phyloP scores from a whole-genome alignment of 1,284 basidiomycete genomes.

The Caloboletus firmus region DNA sequence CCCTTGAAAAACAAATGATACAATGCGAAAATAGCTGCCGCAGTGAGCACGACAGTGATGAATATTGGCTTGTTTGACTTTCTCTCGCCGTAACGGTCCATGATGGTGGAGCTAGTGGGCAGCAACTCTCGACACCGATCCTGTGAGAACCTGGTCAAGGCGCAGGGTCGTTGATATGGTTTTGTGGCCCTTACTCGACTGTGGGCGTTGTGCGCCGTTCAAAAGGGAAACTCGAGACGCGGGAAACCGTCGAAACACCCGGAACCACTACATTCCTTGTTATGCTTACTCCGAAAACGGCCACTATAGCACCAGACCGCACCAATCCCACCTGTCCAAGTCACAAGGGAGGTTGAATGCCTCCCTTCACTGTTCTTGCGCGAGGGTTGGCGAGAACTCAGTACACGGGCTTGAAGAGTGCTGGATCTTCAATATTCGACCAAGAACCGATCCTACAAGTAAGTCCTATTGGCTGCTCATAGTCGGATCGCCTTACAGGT shows the following conservation, averaged over 20 bases:
- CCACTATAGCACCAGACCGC: too few species aligned
- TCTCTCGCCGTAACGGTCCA: conserved; percentile 25
- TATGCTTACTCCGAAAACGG: too few species aligned
- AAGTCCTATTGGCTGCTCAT: too few species aligned
- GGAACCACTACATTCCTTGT: too few species aligned
- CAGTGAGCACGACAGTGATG: conserved; percentile 15
- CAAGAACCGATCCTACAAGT: not conserved
- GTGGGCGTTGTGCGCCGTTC: not conserved
- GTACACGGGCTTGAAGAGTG: not conserved
- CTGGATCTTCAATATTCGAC: not conserved
- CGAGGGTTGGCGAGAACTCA: not conserved
- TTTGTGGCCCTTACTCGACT: too few species aligned
- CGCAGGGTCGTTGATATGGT: not conserved
- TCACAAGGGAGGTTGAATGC: not conserved
- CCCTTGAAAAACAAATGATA: conserved; percentile 24
- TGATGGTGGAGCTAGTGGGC: conserved; percentile 2
- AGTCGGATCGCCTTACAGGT: not conserved
- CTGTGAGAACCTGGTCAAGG: conserved; percentile 2
- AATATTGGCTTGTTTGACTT: conserved; percentile 22
- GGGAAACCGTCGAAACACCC: too few species aligned
- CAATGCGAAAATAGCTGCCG: conserved; percentile 17
- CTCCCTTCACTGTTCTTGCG: not conserved
- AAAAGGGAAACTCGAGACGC: not conserved
- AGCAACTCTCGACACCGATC: not conserved
- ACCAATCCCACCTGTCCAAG: too few species aligned